Evolutionary conservation across 148 eudicot genomes (phyloP).

Genomic region (Vaccinium corymbosum): DNA sequence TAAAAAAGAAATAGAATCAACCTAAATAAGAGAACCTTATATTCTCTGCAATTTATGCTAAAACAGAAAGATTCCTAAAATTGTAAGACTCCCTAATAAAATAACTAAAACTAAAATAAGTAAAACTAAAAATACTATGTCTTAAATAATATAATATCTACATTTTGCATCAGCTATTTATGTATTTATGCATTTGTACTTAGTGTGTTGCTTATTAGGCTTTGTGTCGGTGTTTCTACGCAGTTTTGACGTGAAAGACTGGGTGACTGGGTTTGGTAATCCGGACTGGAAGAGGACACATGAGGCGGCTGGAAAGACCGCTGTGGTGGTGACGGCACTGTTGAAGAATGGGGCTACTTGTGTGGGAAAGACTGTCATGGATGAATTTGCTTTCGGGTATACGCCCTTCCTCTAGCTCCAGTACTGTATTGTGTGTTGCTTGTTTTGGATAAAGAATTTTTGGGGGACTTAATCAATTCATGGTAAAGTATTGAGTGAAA

Average conservation of each 20-base stretch:
- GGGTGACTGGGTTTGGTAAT: slow-evolving; percentile 72
- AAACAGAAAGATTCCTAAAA: too few relatives aligned
- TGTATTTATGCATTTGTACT: too few relatives aligned
- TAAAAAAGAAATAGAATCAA: too few relatives aligned
- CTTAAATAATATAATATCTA: too few relatives aligned
- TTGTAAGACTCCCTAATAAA: too few relatives aligned
- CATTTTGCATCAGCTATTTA: too few relatives aligned
- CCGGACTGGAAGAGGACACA: slow-evolving; percentile 82
- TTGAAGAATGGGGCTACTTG: slow-evolving; percentile 83
- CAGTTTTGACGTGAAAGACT: slow-evolving; percentile 75
- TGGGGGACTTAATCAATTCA: neutral
- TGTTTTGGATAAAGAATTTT: neutral
- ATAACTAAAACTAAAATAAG: too few relatives aligned
- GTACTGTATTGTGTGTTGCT: neutral
- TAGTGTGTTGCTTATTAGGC: neutral
- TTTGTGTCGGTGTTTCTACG: slow-evolving; percentile 10
- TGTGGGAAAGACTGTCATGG: slow-evolving; percentile 81
- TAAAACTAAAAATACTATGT: too few relatives aligned
- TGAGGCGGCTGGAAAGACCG: slow-evolving; percentile 56
- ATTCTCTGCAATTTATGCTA: too few relatives aligned
- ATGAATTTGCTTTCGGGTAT: slow-evolving; percentile 73
- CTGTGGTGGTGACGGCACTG: slow-evolving; percentile 60
- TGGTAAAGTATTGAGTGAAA: neutral
- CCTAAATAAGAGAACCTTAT: too few relatives aligned
- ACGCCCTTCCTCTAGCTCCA: slow-evolving; percentile 10